These are phyloP conservation scores for Brasenia schreberi DNA, from an alignment of 164 flowering plant species.

Conservation along the genomic window DNA sequence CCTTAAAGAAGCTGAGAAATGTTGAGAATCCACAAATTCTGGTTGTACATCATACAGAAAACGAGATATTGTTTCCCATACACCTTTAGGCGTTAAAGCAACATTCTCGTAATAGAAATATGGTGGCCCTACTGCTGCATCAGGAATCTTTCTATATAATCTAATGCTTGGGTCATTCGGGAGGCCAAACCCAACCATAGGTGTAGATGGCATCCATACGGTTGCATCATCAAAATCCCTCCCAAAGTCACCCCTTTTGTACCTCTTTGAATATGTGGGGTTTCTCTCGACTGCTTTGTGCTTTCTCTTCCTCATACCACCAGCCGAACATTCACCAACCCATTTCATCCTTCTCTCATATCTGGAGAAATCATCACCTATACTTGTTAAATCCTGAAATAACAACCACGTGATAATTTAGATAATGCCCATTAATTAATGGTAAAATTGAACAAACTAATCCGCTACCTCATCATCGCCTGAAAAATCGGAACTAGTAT, in stretches of 20 bases:
- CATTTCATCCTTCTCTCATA: neutral
- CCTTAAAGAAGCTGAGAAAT: conserved; percentile 75
- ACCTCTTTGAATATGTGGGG: conserved; percentile 16
- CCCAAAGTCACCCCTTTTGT: conserved; percentile 80
- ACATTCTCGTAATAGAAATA: conserved; percentile 91
- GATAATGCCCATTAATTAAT: neutral
- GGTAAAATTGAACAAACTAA: neutral
- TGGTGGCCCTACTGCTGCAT: conserved; percentile 66
- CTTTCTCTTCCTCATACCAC: neutral
- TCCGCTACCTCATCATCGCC: neutral
- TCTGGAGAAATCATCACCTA: neutral
- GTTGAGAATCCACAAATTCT: conserved; percentile 84
- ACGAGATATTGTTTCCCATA: conserved; percentile 69
- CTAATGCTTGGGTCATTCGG: conserved; percentile 10
- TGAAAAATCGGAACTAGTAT: neutral
- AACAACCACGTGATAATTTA: neutral
- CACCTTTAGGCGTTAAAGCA: conserved; percentile 84
- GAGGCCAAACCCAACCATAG: conserved; percentile 26
- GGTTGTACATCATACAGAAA: conserved; percentile 70
- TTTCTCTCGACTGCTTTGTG: conserved; percentile 24
- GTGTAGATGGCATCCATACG: conserved; percentile 9
- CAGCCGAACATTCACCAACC: neutral
- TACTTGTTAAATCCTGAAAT: neutral
- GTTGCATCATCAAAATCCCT: conserved; percentile 33
- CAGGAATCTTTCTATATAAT: conserved; percentile 38